Percentiles rank a stretch among this genome's conserved stretches.
Evolutionary conservation across 2,329 filamentous ascomycete species (phyloP).

Genomic region (Microthyrium microscopicum): DNA sequence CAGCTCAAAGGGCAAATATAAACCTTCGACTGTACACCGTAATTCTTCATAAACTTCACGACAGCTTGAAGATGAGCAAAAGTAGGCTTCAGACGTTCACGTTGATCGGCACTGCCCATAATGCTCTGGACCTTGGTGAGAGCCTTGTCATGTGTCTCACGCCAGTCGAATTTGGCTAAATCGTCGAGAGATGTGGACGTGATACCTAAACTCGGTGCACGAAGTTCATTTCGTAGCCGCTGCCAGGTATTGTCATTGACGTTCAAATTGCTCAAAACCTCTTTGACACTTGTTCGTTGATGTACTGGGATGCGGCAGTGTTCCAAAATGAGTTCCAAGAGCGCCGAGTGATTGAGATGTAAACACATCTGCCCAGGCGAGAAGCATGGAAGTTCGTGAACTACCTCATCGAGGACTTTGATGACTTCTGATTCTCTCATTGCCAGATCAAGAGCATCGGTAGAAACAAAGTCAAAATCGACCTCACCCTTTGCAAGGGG

Average conservation of each 20-base stretch:
- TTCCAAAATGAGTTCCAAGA: conserved; percentile 78
- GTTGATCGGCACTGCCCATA: conserved; percentile 36
- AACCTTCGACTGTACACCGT: conserved; percentile 60
- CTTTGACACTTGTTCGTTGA: conserved; percentile 57
- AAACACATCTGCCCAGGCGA: conserved; percentile 64
- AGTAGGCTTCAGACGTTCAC: conserved; percentile 34
- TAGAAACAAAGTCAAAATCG: conserved; percentile 90
- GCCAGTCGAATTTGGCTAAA: conserved; percentile 78
- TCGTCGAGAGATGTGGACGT: conserved; percentile 84
- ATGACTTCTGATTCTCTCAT: conserved; percentile 87
- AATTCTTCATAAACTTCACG: conserved; percentile 56
- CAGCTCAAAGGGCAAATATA: conserved; percentile 76
- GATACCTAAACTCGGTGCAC: conserved; percentile 64
- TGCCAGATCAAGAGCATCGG: conserved; percentile 62
- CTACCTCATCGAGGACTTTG: conserved; percentile 85
- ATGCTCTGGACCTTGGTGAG: conserved; percentile 44
- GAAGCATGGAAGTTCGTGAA: conserved; percentile 62
- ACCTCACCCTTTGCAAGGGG: conserved; percentile 75
- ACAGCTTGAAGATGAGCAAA: conserved; percentile 71
- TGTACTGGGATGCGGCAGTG: conserved; percentile 62
- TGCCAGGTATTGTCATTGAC: conserved; percentile 66
- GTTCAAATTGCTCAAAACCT: conserved; percentile 74
- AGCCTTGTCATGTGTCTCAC: conserved; percentile 57
- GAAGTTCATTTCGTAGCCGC: conserved; percentile 65
- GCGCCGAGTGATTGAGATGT: conserved; percentile 72